Evolutionary conservation across 176 grass and related monocot species (phyloP), one percentile per base, ranked within the genome.

Genomic region (Carex cristatella): DNA sequence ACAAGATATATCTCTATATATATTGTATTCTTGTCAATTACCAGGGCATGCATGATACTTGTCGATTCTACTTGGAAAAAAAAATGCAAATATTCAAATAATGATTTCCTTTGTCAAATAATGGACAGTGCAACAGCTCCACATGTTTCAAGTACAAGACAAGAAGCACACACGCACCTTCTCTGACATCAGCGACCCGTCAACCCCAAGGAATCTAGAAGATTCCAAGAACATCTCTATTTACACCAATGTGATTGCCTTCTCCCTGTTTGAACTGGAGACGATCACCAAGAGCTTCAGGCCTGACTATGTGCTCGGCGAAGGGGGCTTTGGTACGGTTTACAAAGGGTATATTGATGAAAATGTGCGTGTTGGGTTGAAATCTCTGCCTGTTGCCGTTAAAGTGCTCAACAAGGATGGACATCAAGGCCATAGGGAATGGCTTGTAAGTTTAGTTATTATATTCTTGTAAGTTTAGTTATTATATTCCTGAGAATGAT

Each of bases 261-360:
- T 99, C 87, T 92, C 96, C 80, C 85, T 99, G 87, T 99, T 90
- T 82, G 96, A 99, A 80, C 96, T 99, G 1, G 96, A 99, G 84
- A 99, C 93, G 0, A 99, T 99, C 69, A 99, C 96, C 79, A 99
- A 99, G 90, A 95, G 90, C 84, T 99, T 99, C 86, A 93, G 96
- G 57, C 81, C 86, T 2, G 96, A 95, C 85, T 99, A 99, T 83
- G 88, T 95, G 69, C 96, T 99, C 81, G 96, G 96, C 18, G 93
- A 94, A 92, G 96, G 96, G 81, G 96, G 96, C 28, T 99, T 99
- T 82, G 96, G 96, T 66, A 95, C 96, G 1, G 96, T 99, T 86
- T 99, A 92, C 90, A 99, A 99, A 85, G 96, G 96, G 48, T 99
- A 99, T 32, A 99, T 99, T 92, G 96, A 99, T 70, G 96, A 99